Percentiles rank a stretch among this genome's conserved stretches.
These are phyloP conservation scores for sweet orange (Citrus sinensis) DNA, from an alignment of 345 rosid genomes.

Conservation along the genomic window DVS_A1.0 CM039169.1:3102001-3102500, in stretches of 20 bases:
- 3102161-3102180: conserved; percentile 99
- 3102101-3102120: conserved; percentile 73
- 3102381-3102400: conserved; percentile 93
- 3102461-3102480: conserved; percentile 36
- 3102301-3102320: conserved; percentile 14
- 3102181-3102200: conserved; percentile 94
- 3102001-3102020: conserved; percentile 89
- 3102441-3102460: conserved; percentile 80
- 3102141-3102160: conserved; percentile 92
- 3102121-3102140: conserved; percentile 90
- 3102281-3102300: conserved; percentile 18
- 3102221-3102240: conserved; percentile 89
- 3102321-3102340: conserved; percentile 27
- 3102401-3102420: conserved; percentile 97
- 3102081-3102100: conserved; percentile 95
- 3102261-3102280: conserved; percentile 48
- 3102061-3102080: conserved; percentile 82
- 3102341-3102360: conserved; percentile 37
- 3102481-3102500: conserved; percentile 49
- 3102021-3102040: conserved; percentile 90
- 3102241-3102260: conserved; percentile 94
- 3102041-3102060: conserved; percentile 95
- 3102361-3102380: conserved; percentile 54
- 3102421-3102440: conserved; percentile 98
- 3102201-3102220: conserved; percentile 68